phyloP scores from a whole-genome alignment of 192 early-diverging fungal species.

The Coemansia sp. region DNA sequence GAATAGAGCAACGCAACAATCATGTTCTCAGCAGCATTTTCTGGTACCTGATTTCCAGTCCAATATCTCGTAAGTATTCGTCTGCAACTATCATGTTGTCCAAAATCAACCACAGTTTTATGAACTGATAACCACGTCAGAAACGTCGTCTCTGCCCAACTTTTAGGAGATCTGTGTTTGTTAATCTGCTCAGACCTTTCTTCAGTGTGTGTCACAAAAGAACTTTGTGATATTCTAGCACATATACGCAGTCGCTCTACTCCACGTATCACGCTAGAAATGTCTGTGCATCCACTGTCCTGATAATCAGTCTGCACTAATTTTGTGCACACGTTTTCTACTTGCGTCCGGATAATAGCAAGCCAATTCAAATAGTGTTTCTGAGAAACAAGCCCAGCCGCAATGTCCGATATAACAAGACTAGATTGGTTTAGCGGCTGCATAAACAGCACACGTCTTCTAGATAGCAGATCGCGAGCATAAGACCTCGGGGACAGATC shows the following conservation, averaged over 20 bases:
- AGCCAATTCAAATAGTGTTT: constrained; percentile 28
- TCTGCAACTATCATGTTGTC: background rate
- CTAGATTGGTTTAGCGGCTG: constrained; percentile 12
- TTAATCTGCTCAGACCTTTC: background rate
- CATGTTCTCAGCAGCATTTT: background rate
- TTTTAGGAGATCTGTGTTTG: background rate
- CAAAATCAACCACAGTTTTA: constrained; percentile 16
- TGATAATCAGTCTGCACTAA: background rate
- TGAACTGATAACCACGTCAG: constrained; percentile 31
- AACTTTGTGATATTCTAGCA: constrained; percentile 9
- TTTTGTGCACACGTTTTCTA: constrained; percentile 2
- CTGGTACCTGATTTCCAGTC: constrained; percentile 9
- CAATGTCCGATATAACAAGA: background rate
- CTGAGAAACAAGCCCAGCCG: background rate
- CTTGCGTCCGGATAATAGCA: background rate
- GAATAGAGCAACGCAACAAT: constrained; percentile 16
- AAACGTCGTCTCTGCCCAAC: constrained; percentile 31
- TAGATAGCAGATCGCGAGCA: background rate
- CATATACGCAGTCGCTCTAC: constrained; percentile 28
- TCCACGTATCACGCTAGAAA: constrained; percentile 6
- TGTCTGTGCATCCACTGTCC: background rate
- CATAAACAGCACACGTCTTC: constrained; percentile 31
- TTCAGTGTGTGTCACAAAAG: background rate
- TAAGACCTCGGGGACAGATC: constrained; percentile 8
- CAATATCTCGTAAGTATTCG: constrained; percentile 19